These are phyloP conservation scores for Heritiera littoralis DNA, from an alignment of 345 rosid genomes.

Conservation along the genomic window DNA sequence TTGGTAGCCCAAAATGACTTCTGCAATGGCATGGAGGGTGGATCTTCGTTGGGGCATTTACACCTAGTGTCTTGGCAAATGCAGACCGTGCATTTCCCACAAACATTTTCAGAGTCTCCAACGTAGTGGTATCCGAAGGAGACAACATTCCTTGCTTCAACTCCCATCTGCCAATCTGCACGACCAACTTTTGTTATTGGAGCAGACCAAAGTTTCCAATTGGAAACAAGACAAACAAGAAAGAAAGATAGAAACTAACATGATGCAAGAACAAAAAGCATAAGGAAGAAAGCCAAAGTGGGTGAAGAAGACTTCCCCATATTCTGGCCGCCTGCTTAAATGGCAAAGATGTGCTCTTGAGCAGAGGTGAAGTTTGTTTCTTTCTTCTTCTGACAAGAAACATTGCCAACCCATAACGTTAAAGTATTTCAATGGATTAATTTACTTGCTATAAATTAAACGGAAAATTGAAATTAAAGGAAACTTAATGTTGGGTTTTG, in stretches of 20 bases:
- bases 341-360: too few relatives aligned
- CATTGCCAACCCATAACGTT: too few relatives aligned
- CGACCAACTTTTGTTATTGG: not conserved
- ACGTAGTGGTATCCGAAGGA: not conserved
- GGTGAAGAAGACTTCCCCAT: not conserved
- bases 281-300: not conserved
- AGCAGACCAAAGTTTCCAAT: not conserved
- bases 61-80: not conserved
- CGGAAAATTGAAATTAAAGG: not conserved
- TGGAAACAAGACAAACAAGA: not conserved
- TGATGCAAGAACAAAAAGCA: not conserved
- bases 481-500: not conserved
- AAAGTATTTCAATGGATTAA: too few relatives aligned
- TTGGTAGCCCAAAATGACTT: not conserved
- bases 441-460: not conserved
- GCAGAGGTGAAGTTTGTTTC: too few relatives aligned
- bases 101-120: not conserved
- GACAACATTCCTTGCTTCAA: not conserved
- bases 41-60: not conserved
- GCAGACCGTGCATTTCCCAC: not conserved
- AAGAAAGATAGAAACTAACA: not conserved
- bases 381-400: too few relatives aligned
- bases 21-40: not conserved
- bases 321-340: too few relatives aligned
- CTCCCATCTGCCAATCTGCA: not conserved